Conservation (phyloP, 768 basidiomycete species). For the Astraeus odoratus region DNA sequence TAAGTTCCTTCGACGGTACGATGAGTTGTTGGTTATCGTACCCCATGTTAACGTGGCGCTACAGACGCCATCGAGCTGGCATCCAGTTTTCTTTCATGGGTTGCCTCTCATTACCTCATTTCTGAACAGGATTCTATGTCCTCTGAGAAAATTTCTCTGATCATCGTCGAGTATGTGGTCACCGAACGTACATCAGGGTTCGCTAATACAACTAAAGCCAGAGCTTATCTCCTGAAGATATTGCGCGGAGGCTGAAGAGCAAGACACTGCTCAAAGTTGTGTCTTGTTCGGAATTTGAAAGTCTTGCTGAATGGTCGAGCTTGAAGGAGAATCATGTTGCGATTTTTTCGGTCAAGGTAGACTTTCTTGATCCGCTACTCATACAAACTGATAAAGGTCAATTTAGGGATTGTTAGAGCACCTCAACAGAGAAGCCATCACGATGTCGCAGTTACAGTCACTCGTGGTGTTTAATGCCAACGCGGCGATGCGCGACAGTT, state of each 20-base stretch:
- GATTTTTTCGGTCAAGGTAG: constrained; percentile 35
- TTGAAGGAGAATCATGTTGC: constrained; percentile 27
- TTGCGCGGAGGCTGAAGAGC: neutral
- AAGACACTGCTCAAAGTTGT: neutral
- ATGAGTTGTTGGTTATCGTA: neutral
- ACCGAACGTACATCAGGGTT: neutral
- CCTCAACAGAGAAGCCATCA: constrained; percentile 30
- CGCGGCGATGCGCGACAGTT: constrained; percentile 29
- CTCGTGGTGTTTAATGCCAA: constrained; percentile 41
- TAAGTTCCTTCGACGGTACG: constrained; percentile 15
- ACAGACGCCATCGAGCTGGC: constrained; percentile 14
- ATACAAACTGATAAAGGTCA: constrained; percentile 2
- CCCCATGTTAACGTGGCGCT: constrained; percentile 1
- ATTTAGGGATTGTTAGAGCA: constrained; percentile 35
- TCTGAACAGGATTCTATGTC: neutral
- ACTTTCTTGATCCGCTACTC: constrained; percentile 11
- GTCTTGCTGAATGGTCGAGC: neutral
- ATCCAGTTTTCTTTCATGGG: constrained; percentile 17
- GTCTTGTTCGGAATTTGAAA: neutral
- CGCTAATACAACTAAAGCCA: neutral
- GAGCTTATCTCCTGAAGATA: neutral
- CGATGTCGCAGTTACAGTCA: constrained; percentile 38
- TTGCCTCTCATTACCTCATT: neutral
- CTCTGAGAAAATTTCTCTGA: constrained; percentile 8
- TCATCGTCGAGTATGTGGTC: constrained; percentile 16